Conservation (phyloP, 78 protist genomes). For the Dictyostelium brefeldianum region DNA sequence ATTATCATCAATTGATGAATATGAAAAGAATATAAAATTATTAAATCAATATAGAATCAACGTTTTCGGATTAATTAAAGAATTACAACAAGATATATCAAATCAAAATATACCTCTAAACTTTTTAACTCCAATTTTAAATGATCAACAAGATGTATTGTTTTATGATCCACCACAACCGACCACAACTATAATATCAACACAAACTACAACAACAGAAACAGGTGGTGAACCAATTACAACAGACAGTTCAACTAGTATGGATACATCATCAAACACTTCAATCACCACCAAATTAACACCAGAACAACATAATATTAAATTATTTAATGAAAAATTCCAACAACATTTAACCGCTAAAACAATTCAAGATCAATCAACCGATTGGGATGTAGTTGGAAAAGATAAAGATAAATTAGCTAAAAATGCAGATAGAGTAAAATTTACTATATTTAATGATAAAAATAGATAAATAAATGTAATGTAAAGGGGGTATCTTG, state of each 20-base stretch:
- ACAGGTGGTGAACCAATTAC: background rate
- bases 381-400: conserved; percentile 24
- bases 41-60: background rate
- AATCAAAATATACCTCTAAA: background rate
- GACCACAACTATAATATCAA: background rate
- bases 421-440: conserved; percentile 38
- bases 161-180: conserved; percentile 5
- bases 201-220: background rate
- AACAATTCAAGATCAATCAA: conserved; percentile 8
- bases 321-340: background rate
- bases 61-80: background rate
- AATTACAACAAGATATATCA: background rate
- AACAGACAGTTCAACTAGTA: background rate
- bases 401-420: conserved; percentile 51
- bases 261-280: background rate
- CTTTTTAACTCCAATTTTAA: conserved; percentile 6
- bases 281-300: background rate
- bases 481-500: background rate
- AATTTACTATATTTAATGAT: background rate
- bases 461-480: background rate
- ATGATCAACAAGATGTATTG: conserved; percentile 10
- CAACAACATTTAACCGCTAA: conserved; percentile 34
- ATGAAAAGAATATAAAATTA: conserved; percentile 3
- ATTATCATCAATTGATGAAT: background rate
- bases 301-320: conserved; percentile 10